Conservation (phyloP, 2,329 filamentous ascomycete genomes). For the Fusarium irregulare region DNA sequence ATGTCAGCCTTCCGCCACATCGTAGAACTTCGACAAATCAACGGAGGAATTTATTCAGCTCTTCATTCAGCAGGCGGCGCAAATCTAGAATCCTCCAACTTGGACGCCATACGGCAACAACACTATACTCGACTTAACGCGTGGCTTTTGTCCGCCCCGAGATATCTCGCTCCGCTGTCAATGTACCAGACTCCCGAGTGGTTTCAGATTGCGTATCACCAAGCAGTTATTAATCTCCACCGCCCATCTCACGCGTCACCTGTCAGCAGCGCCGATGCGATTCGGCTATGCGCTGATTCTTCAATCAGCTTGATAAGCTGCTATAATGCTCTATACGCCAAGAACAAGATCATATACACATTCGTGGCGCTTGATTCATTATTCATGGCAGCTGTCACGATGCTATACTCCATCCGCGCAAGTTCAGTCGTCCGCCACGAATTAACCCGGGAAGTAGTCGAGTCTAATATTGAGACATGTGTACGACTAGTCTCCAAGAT, state of each 20-base stretch:
- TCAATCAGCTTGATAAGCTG: conserved; percentile 42
- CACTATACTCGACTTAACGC: conserved; percentile 39
- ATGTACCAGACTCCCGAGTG: conserved; percentile 44
- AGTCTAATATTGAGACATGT: conserved; percentile 40
- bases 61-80: conserved; percentile 37
- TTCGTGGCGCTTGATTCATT: conserved; percentile 36
- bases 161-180: conserved; percentile 37
- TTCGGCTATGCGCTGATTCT: conserved; percentile 39
- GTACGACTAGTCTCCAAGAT: conserved; percentile 35
- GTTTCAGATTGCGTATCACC: conserved; percentile 43
- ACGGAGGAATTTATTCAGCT: conserved; percentile 36
- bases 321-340: conserved; percentile 40
- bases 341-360: conserved; percentile 41
- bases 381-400: conserved; percentile 41
- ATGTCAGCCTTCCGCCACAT: conserved; percentile 41
- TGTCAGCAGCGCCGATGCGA: conserved; percentile 39
- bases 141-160: conserved; percentile 36
- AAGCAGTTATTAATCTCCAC: conserved; percentile 40
- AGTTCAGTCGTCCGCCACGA: conserved; percentile 31
- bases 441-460: conserved; percentile 36
- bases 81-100: conserved; percentile 28
- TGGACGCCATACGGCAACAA: conserved; percentile 37
- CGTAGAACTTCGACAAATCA: conserved; percentile 35
- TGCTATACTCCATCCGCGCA: conserved; percentile 37
- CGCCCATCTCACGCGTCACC: conserved; percentile 40